These are phyloP conservation scores for Rhodotorula sp. DNA, from an alignment of 1,284 basidiomycete genomes.

Conservation along the genomic window DNA sequence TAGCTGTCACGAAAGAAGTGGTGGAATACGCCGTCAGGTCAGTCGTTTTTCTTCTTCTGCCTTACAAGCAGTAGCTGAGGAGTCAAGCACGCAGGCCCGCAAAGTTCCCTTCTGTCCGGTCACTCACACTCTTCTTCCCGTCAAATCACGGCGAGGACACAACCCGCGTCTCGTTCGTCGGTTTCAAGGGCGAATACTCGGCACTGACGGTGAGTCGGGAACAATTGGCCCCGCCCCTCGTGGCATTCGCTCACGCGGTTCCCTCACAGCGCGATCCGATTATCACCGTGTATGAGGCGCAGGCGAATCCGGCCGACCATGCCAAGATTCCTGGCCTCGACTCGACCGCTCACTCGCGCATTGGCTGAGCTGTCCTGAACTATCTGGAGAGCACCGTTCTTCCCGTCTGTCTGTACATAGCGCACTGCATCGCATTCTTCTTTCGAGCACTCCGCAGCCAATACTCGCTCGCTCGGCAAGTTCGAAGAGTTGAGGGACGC, in stretches of 20 bases:
- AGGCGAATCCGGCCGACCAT: constrained; percentile 47
- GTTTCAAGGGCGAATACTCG: constrained; percentile 46
- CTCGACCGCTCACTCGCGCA: constrained; percentile 25
- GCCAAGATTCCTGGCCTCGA: constrained; percentile 42
- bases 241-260: neutral
- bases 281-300: constrained; percentile 45
- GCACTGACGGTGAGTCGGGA: constrained; percentile 32
- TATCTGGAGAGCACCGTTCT: too few relatives aligned
- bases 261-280: constrained; percentile 35
- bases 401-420: neutral
- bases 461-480: too few relatives aligned
- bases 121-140: constrained; percentile 47
- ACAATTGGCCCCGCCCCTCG: too few relatives aligned
- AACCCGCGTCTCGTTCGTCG: constrained; percentile 45
- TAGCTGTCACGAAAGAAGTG: constrained; percentile 38
- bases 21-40: constrained; percentile 45
- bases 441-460: neutral
- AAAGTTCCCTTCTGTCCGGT: constrained; percentile 41
- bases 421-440: neutral
- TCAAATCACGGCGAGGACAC: constrained; percentile 45
- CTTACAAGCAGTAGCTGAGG: neutral
- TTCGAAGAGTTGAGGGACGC: neutral
- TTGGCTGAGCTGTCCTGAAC: constrained; percentile 11
- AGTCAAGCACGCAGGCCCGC: constrained; percentile 28
- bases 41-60: neutral